Conservation (phyloP, 805 yeast genomes). For the Wickerhamomyces tratensis region DNA sequence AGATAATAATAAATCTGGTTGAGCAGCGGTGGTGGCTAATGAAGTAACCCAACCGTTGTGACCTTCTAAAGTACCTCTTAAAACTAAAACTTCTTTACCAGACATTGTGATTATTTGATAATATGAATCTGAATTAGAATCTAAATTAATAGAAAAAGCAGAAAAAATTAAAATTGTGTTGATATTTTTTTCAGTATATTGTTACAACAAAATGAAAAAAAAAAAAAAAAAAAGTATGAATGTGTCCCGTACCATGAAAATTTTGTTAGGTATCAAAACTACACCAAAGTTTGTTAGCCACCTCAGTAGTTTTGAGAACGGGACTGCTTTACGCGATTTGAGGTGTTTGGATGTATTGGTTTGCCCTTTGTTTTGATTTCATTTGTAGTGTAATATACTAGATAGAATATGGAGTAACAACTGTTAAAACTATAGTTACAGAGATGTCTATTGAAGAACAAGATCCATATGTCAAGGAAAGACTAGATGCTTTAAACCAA, state of each 20-base stretch:
- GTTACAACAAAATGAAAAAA: no score
- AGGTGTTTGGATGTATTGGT: background rate
- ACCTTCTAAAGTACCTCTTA: conserved; percentile 99
- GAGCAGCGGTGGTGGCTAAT: conserved; percentile 94
- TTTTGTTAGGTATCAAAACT: conserved; percentile 15
- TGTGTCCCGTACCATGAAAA: background rate
- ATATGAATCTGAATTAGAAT: background rate
- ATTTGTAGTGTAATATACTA: no score
- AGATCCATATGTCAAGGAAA: conserved; percentile 32
- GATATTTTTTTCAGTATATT: no score
- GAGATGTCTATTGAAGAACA: conserved; percentile 3
- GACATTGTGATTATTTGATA: conserved; percentile 37
- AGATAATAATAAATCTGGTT: conserved; percentile 96
- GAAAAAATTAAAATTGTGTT: no score
- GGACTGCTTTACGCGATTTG: background rate
- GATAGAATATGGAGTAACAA: no score
- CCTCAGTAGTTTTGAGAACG: conserved; percentile 10
- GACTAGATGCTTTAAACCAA: conserved; percentile 41
- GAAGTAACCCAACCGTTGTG: conserved; percentile 98
- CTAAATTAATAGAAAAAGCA: no score
- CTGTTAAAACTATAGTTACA: no score
- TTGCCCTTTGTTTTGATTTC: no score
- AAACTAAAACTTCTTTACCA: conserved; percentile 93
- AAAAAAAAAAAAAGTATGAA: no score
- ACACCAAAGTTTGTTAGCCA: conserved; percentile 14